Evolutionary conservation across 441 rosid genomes (phyloP).

Genomic region (Gossypium gossypioides): DNA sequence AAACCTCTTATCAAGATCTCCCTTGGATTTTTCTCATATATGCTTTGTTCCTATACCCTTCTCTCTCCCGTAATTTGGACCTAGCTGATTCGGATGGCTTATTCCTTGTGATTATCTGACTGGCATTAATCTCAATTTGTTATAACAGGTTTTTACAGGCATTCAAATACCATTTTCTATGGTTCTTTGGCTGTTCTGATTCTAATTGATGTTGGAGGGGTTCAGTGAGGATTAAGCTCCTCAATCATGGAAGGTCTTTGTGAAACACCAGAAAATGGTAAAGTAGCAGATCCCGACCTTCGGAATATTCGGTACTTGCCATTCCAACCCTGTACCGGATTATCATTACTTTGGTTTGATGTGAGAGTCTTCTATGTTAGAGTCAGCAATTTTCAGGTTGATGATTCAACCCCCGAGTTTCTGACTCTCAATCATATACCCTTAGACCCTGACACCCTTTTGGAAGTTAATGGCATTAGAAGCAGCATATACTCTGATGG

Average conservation of each 20-base stretch:
- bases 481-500: slow-evolving; percentile 45
- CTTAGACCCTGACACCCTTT: slow-evolving; percentile 49
- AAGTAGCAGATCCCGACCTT: slow-evolving; percentile 27
- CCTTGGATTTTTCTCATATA: background rate
- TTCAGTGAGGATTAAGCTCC: slow-evolving; percentile 31
- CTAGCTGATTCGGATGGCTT: background rate
- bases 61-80: background rate
- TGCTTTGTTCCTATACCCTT: background rate
- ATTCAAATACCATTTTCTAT: slow-evolving; percentile 2
- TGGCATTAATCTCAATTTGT: background rate
- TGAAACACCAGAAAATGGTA: slow-evolving; percentile 28
- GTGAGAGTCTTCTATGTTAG: slow-evolving; percentile 76
- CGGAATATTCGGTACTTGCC: slow-evolving; percentile 52
- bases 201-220: slow-evolving; percentile 20
- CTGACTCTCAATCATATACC: slow-evolving; percentile 66
- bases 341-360: slow-evolving; percentile 55
- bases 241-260: slow-evolving; percentile 37
- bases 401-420: slow-evolving; percentile 50
- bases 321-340: slow-evolving; percentile 30
- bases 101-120: slow-evolving; percentile 1
- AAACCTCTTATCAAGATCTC: background rate
- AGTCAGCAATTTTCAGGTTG: slow-evolving; percentile 57
- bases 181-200: slow-evolving; percentile 19
- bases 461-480: slow-evolving; percentile 68
- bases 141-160: slow-evolving; percentile 16